Base-by-base conservation (phyloP, 1,284 basidiomycete genomes). In the Trametes hirsuta region DNA sequence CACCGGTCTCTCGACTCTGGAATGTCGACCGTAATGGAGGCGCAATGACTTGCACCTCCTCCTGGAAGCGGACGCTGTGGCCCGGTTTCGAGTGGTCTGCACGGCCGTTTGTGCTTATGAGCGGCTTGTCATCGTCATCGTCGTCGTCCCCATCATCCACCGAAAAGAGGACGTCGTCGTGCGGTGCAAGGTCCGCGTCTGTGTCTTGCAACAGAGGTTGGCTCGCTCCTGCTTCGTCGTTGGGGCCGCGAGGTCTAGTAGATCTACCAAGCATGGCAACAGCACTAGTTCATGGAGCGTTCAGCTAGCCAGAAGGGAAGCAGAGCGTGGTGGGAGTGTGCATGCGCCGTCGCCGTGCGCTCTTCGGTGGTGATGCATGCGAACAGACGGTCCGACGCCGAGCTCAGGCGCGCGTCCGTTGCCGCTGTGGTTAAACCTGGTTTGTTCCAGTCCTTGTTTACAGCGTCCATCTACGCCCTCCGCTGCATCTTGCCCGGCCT, bases 1-100 rank as follows among this genome's bases (percentile, higher is more conserved):
- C 73, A 91, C 91, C 89, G 74, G 86, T 79, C 77, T 93, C 91
- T 62, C 91, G 86, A 73, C 89, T 90, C 50, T 86, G 78, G 41
- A 80, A 75, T 24, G 87, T 91, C 18, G 90, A 93, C 70, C 84
- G 80, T 39, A 92, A 74, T 10, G 87, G 79, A 0, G 86, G 89
- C 8, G 80, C 80, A 66, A 89, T 85, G 42, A 90, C 79, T 58
- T 87, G 83, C 1, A 89, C 85, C 35, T 87, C 81, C 53, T 90
- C 87, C 54, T 82, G 77, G 66, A 90, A 90, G 40, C 84, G 79
- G 39, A 90, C 88, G 6, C 69, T 75, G 25, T 69, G 70, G 24
- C 66, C 64, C 5, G 63, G 45, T 56, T 69, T 72, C 42, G 53
- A 34, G n/a, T 45, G 45, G 12, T 53, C 49, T n/a, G 30, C 55